Base-by-base conservation (phyloP, 306 rosid genomes). In the Pachyrhizus erosus region DNA sequence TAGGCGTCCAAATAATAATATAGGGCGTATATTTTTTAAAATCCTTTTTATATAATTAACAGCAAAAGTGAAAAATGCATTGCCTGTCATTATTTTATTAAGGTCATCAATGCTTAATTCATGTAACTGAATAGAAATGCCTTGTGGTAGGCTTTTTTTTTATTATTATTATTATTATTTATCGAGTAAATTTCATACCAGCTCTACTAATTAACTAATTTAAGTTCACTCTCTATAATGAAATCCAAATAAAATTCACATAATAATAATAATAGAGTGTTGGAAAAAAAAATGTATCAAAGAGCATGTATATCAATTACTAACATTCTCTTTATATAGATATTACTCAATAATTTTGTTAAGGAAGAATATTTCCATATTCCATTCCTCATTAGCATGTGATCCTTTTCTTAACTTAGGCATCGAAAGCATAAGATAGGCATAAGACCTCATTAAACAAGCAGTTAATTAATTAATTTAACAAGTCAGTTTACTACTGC, bases 331-430 rank as follows among this genome's bases (percentile, higher is more conserved):
- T 27, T 62, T 14, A 62, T 62, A 14, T 62, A 5, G 29, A 62
- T 62, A 29, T n/a, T 65, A 67, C 24, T 34, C 18, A 66, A 33
- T 78, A 49, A 79, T 67, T 67, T 23, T 52, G 58, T 54, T 37
- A 68, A 54, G 46, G 11, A 69, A 17, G 60, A 26, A 23, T 54
- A 64, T 20, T 67, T 55, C 33, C 27, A 24, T 68, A 26, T 18
- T 40, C 39, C 62, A 27, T 57, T 7, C 7, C 77, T 40, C 33
- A 39, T 24, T 48, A 27, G 78, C 71, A 80, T 57, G 55, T 80
- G 42, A 42, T 58, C 0, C 18, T 57, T 70, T 40, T 52, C 80
- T 52, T 52, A 5, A 6, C 37, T 14, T 67, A 4, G 13, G 27
- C 76, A 15, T 21, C 55, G 9, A 67, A 18, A 49, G 18, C 75